These are phyloP conservation scores for Myxozyma nipponensis DNA, from an alignment of 805 yeast species.

Conservation along the genomic window DNA sequence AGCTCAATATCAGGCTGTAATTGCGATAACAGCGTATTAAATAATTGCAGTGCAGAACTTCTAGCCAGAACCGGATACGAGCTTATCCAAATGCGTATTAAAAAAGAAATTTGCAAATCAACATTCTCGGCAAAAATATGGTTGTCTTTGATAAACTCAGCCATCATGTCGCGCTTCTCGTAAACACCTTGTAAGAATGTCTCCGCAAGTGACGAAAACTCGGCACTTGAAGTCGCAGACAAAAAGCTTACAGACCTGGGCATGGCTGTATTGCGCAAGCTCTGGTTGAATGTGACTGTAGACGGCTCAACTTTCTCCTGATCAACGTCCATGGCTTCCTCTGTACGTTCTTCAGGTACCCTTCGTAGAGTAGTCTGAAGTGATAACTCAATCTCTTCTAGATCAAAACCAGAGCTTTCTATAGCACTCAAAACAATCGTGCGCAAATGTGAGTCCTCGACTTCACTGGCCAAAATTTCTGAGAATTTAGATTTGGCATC, in stretches of 20 bases:
- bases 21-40: conserved; percentile 17
- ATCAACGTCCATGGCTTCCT: conserved; percentile 29
- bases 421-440: conserved; percentile 25
- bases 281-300: conserved; percentile 29
- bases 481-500: conserved; percentile 3
- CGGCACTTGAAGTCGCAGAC: conserved; percentile 14
- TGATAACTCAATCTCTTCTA: conserved; percentile 26
- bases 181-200: conserved; percentile 16
- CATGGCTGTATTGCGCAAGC: conserved; percentile 6
- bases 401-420: conserved; percentile 21
- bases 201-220: conserved; percentile 15
- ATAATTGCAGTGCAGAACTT: conserved; percentile 34
- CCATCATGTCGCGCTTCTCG: conserved; percentile 11
- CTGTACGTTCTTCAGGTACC: conserved; percentile 12
- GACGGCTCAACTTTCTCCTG: conserved; percentile 33
- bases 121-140: conserved; percentile 12
- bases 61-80: conserved; percentile 39
- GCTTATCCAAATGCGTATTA: conserved; percentile 36
- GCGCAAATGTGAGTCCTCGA: neutral
- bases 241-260: conserved; percentile 13
- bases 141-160: conserved; percentile 9
- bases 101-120: conserved; percentile 30
- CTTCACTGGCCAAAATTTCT: conserved; percentile 1
- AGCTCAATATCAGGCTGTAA: conserved; percentile 33
- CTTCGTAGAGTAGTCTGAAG: conserved; percentile 27